Conservation (phyloP, 148 eudicot genomes). For the Diospyros lotus region DNA sequence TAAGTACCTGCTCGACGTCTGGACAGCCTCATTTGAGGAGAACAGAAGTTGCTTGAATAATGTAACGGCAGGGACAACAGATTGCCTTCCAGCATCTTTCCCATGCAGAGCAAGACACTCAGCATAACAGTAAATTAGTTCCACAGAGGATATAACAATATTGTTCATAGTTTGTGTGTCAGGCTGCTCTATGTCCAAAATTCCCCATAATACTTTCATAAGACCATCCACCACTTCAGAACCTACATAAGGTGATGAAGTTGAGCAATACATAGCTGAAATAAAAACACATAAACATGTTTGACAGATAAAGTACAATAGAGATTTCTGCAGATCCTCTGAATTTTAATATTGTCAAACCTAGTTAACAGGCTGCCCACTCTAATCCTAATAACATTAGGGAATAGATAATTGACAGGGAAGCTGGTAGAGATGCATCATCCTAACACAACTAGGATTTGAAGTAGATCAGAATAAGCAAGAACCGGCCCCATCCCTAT, state of each 20-base stretch:
- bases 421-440: not conserved
- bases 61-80: conserved; percentile 85
- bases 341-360: not conserved
- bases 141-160: conserved; percentile 86
- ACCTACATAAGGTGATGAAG: conserved; percentile 40
- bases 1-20: conserved; percentile 92
- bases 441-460: not conserved
- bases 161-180: conserved; percentile 98
- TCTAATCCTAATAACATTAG: not conserved
- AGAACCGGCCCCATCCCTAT: not conserved
- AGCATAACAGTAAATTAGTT: conserved; percentile 94
- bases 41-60: conserved; percentile 73
- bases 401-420: not conserved
- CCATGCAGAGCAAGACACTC: conserved; percentile 92
- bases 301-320: not conserved
- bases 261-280: not conserved
- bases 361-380: not conserved
- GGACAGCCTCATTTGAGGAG: conserved; percentile 92
- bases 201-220: conserved; percentile 98
- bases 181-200: conserved; percentile 92
- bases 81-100: conserved; percentile 49
- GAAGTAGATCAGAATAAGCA: not conserved
- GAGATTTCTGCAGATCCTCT: not conserved
- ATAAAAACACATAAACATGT: not conserved
- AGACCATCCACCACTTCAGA: conserved; percentile 90